Evolutionary conservation across 129 eudicot species (phyloP), one percentile per base, ranked within the genome.

Genomic region (Flaveria bidentis): DNA sequence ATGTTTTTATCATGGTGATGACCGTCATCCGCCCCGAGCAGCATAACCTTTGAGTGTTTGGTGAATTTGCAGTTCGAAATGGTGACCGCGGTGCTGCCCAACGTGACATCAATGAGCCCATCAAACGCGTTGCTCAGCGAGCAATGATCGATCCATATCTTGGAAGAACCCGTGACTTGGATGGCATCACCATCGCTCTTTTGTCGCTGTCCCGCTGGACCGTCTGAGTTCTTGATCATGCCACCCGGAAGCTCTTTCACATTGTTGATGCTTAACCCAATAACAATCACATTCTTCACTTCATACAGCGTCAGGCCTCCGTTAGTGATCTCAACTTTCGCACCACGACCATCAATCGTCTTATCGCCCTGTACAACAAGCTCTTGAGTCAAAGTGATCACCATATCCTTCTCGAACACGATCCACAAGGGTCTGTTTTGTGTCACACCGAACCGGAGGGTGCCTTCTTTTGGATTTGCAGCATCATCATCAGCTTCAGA

Each of bases 321-420:
- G 0, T 92, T 92, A 18, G 85, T 84, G 57, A 92, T 83, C 64
- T 80, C 85, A 30, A 92, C 91, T 28, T 78, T 63, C 4, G 30
- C 84, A n/a, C 97, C 97, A 17, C 97, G 63, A 1, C 89, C 97
- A 77, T 89, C 96, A 14, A 92, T 89, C 6, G 97, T 92, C 82
- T 89, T 92, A 82, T 92, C 69, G 16, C 84, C 66, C 1, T 69
- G 71, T n/a, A 89, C 55, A 0, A 92, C 83, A 1, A 92, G 87
- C 84, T 92, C 97, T 12, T 89, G 88, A 3, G 57, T 51, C 1
- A 92, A 85, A 3, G 3, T 81, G 18, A 92, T 87, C 11, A 64
- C 64, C 96, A 92, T 89, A 55, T 82, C 78, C 25, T 67, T 77
- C 0, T 39, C 78, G 67, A 92, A 92, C 4, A 74, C 64, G 84